A percentile compares a stretch with the other conserved stretches of the same genome.
These are phyloP conservation scores for Fusarium succisae DNA, from an alignment of 2,329 filamentous ascomycete genomes.

Conservation along the genomic window DNA sequence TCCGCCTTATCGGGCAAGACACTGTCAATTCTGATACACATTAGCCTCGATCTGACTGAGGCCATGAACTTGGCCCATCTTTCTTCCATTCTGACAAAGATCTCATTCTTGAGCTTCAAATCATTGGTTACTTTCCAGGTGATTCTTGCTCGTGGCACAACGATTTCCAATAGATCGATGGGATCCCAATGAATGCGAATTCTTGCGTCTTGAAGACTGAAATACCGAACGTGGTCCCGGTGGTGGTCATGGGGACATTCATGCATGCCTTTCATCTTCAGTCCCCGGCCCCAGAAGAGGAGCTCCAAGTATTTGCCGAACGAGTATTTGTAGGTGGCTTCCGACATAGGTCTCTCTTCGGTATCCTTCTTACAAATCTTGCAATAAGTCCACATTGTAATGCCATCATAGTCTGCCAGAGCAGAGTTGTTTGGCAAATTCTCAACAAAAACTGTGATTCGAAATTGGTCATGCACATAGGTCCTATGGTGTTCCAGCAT, in stretches of 20 bases:
- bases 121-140: conserved; percentile 99
- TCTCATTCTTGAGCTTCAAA: conserved; percentile 89
- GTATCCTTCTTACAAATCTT: conserved; percentile 92
- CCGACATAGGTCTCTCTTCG: conserved; percentile 88
- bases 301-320: conserved; percentile 99
- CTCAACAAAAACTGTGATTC: conserved; percentile 91
- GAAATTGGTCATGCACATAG: conserved; percentile 95
- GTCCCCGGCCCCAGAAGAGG: conserved; percentile 90
- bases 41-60: conserved; percentile 84
- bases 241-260: conserved; percentile 90
- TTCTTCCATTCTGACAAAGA: conserved; percentile 83
- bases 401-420: conserved; percentile 65
- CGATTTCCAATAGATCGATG: conserved; percentile 91
- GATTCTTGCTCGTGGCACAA: conserved; percentile 87
- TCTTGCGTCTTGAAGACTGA: conserved; percentile 85
- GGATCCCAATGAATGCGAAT: conserved; percentile 92
- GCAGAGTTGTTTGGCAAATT: conserved; percentile 55
- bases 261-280: conserved; percentile 76
- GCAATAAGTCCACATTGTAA: conserved; percentile 98
- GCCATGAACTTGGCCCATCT: conserved; percentile 87
- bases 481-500: conserved; percentile 95
- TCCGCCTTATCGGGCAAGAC: conserved; percentile 89
- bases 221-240: conserved; percentile 90
- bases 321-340: conserved; percentile 96
- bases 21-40: conserved; percentile 90